phyloP scores from a whole-genome alignment of 495 filamentous ascomycete genomes.

The Xylaria acuta region DNA sequence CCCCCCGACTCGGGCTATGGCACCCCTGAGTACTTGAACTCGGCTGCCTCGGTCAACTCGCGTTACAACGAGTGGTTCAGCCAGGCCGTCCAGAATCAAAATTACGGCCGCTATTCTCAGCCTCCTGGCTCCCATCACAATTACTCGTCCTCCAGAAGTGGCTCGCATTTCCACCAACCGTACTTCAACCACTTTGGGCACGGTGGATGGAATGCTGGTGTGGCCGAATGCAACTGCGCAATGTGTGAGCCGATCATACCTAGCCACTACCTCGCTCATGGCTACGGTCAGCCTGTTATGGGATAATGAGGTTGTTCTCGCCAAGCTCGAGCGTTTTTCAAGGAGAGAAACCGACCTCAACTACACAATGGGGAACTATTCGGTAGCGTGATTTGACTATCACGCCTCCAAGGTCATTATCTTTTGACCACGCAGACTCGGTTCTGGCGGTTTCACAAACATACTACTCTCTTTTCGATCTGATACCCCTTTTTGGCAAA shows the following conservation, averaged over 20 bases:
- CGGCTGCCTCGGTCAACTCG: constrained; percentile 50
- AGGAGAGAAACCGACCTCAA: not conserved
- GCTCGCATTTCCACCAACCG: constrained; percentile 38
- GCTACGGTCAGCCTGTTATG: constrained; percentile 70
- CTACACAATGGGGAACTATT: not conserved
- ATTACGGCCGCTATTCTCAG: constrained; percentile 56
- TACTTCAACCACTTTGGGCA: constrained; percentile 64
- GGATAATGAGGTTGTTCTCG: constrained; percentile 47
- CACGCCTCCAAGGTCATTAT: not conserved
- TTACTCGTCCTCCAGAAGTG: constrained; percentile 39
- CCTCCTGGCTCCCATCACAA: constrained; percentile 35
- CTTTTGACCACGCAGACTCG: constrained; percentile 29
- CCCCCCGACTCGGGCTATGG: constrained; percentile 60
- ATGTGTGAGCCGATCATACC: constrained; percentile 64
- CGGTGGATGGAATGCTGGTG: constrained; percentile 64
- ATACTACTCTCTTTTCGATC: constrained; percentile 38
- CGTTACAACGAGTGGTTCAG: constrained; percentile 56
- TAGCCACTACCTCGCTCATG: constrained; percentile 55
- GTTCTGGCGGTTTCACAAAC: constrained; percentile 39
- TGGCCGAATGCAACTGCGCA: constrained; percentile 70
- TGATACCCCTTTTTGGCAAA: constrained; percentile 40
- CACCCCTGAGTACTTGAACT: constrained; percentile 57
- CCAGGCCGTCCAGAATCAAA: constrained; percentile 45
- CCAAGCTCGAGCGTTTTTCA: not conserved
- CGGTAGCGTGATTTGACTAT: not conserved